Conservation (phyloP, 2,329 filamentous ascomycete species). For the Claviceps sp. region DNA sequence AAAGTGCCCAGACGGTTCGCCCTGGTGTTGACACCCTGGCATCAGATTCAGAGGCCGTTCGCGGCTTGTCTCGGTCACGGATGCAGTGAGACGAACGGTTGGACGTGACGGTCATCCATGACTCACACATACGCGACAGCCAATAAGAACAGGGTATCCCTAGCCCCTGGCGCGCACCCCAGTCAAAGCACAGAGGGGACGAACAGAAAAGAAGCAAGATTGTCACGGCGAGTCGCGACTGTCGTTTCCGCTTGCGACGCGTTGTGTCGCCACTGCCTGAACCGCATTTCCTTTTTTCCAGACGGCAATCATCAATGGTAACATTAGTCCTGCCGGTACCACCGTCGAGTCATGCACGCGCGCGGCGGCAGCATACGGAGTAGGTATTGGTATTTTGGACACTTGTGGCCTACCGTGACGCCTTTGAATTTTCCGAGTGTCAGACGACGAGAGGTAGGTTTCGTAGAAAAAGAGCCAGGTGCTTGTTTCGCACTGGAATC, state of each 20-base stretch:
- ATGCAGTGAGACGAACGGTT: conserved; percentile 13
- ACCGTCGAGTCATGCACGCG: background rate
- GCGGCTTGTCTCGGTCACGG: conserved; percentile 15
- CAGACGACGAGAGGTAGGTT: too few species aligned
- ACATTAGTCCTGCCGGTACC: background rate
- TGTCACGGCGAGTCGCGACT: conserved; percentile 7
- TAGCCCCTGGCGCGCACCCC: background rate
- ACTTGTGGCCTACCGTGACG: too few species aligned
- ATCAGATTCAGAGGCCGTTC: conserved; percentile 12
- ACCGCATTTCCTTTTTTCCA: background rate
- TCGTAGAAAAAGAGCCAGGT: background rate
- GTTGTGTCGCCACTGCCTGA: conserved; percentile 5
- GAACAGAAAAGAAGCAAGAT: conserved; percentile 6
- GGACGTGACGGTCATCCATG: conserved; percentile 12
- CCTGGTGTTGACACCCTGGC: too few species aligned
- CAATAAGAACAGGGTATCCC: background rate
- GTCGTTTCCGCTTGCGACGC: conserved; percentile 7
- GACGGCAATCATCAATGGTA: background rate
- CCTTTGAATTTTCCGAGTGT: too few species aligned
- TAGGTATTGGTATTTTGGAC: too few species aligned
- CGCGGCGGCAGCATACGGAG: too few species aligned
- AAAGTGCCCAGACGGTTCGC: too few species aligned
- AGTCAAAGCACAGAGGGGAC: background rate
- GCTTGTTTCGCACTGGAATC: conserved; percentile 10
- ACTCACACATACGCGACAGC: conserved; percentile 12